Conservation (phyloP, 1,284 basidiomycete species). For the Sporisorium exsertum region DNA sequence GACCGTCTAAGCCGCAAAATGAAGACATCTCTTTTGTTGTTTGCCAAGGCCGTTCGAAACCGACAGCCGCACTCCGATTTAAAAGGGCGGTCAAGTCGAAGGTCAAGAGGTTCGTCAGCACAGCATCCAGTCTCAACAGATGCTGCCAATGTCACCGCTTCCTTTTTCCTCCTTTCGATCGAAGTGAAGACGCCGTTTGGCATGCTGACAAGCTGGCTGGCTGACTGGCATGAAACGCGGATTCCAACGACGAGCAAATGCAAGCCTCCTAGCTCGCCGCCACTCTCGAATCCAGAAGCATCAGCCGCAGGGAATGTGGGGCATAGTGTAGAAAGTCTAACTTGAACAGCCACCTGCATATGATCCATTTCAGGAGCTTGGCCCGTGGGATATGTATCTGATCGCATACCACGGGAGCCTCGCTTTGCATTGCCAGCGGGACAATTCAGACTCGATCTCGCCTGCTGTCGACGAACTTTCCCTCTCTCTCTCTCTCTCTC, state of each 20-base stretch:
- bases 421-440: neutral
- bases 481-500: no score
- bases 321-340: neutral
- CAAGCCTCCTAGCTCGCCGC: neutral
- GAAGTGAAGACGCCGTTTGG: no score
- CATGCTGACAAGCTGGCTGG: neutral
- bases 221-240: slow-evolving; percentile 6
- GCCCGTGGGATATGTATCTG: neutral
- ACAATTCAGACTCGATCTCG: neutral
- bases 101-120: no score
- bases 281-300: neutral
- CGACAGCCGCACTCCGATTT: no score
- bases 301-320: neutral
- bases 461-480: neutral
- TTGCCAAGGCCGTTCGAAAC: no score
- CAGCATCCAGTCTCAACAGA: no score
- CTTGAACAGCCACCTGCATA: neutral
- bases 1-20: no score
- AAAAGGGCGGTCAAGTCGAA: no score
- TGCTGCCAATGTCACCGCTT: no score
- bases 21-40: no score
- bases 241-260: neutral
- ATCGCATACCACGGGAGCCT: neutral
- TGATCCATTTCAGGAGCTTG: neutral
- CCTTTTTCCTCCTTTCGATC: no score